Evolutionary conservation across 768 basidiomycete species (phyloP), one percentile per base, ranked within the genome.

Genomic region (Boletus insuetus): DNA sequence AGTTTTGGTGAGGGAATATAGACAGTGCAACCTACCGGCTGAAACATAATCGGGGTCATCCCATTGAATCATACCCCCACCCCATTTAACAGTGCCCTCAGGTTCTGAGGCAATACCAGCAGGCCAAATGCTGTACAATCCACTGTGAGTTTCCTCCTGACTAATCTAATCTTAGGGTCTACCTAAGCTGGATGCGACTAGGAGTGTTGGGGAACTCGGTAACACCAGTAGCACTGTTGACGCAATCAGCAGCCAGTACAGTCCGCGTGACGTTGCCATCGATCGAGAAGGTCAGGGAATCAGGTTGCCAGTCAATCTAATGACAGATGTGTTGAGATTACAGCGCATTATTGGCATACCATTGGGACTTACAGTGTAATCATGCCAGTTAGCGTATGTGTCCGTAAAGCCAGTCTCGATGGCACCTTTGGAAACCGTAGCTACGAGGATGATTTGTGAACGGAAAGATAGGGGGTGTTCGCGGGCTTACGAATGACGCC

Each of bases 11-110:
- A 35, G 31, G n/a, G 11, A 34, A 40, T 1, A 16, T 2, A 19
- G 6, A 24, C 0, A 4, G 54, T 34, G 6, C 4, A 13, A 66
- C 71, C 49, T 69, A 76, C 83, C 87, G 19, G 88, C 84, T 14
- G 86, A 67, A 48, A 71, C 54, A 69, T 91, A 94, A 69, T 94
- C 91, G 32, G 88, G 82, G 67, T 93, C 83, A 19, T 75, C 63
- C 86, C 87, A 94, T 75, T 91, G 74, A 72, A 92, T 90, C 82
- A 89, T 78, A 72, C 84, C 91, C 58, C 89, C 89, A 16, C 84
- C 79, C 91, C 92, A 95, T 52, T 81, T 62, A 34, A 95, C 72
- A 9, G 88, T 92, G 24, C 92, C 92, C 46, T 74, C 71, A 9
- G 89, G 75, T 34, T 76, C 78, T 10, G 77, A 64, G 38, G 75